A percentile compares a stretch with the other conserved stretches of the same genome.
Conservation (phyloP, 768 basidiomycete genomes). For the Mycena venus region DNA sequence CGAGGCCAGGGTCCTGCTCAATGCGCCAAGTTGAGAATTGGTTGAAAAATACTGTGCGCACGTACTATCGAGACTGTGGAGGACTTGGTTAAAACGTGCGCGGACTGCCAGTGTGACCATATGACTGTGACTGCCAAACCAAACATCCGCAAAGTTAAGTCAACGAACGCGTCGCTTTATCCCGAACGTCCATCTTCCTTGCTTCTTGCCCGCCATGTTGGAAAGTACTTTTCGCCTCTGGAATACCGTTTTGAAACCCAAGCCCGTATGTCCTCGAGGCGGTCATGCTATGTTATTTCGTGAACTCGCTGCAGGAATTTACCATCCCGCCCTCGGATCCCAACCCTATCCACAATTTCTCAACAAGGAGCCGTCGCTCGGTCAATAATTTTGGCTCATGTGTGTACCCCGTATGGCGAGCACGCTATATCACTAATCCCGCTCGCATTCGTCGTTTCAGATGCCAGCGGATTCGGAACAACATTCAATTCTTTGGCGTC, state of each 20-base stretch:
- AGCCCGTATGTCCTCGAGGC: not conserved
- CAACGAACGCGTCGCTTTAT: constrained; percentile 24
- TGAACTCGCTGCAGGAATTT: constrained; percentile 14
- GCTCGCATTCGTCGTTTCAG: constrained; percentile 10
- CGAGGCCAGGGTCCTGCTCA: constrained; percentile 72
- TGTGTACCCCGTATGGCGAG: not conserved
- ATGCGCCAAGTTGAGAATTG: too few species aligned
- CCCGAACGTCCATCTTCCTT: not conserved
- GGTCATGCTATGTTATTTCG: not conserved
- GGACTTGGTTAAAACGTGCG: too few species aligned
- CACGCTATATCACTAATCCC: too few species aligned
- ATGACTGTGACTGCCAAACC: too few species aligned
- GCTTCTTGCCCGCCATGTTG: not conserved
- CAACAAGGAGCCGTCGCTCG: constrained; percentile 26
- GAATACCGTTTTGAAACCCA: constrained; percentile 14
- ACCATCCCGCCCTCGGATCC: constrained; percentile 32
- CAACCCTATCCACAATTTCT: constrained; percentile 31
- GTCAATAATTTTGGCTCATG: constrained; percentile 18
- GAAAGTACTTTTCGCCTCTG: constrained; percentile 11
- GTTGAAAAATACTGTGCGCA: too few species aligned
- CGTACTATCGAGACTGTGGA: too few species aligned
- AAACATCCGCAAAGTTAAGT: too few species aligned
- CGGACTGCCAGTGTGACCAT: too few species aligned
- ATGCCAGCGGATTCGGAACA: too few species aligned
- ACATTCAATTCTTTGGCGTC: constrained; percentile 19